These are phyloP conservation scores for Penicillium sp. DNA, from an alignment of 2,329 filamentous ascomycete genomes.

Conservation along the genomic window DNA sequence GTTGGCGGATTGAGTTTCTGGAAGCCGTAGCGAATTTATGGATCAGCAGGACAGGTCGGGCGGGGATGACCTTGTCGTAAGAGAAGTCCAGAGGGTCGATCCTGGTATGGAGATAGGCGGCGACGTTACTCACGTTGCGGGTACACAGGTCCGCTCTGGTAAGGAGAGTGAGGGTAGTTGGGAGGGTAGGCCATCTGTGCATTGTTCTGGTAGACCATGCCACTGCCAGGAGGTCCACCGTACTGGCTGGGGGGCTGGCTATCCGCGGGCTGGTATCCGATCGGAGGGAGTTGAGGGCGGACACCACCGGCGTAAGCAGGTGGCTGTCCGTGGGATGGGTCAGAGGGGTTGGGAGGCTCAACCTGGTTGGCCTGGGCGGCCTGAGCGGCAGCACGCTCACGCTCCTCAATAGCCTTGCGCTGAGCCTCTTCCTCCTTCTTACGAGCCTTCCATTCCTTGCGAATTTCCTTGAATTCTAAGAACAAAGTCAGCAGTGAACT, in stretches of 20 bases:
- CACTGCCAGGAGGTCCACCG: constrained; percentile 52
- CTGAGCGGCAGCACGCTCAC: constrained; percentile 63
- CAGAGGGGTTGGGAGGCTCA: constrained; percentile 51
- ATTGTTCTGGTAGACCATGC: constrained; percentile 49
- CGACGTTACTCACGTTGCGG: constrained; percentile 48
- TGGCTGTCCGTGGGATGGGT: constrained; percentile 44
- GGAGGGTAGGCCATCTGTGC: constrained; percentile 48
- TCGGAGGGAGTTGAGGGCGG: constrained; percentile 68
- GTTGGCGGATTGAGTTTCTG: constrained; percentile 38
- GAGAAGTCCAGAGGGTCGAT: constrained; percentile 22
- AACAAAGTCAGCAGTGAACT: constrained; percentile 21
- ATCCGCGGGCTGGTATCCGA: constrained; percentile 65
- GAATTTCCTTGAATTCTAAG: constrained; percentile 96
- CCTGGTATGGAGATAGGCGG: constrained; percentile 5
- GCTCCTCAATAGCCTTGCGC: constrained; percentile 87
- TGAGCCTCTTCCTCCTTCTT: constrained; percentile 97
- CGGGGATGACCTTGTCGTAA: constrained; percentile 14
- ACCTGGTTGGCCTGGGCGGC: constrained; percentile 42
- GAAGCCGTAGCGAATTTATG: constrained; percentile 26
- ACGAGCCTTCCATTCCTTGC: constrained; percentile 97
- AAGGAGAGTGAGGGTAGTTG: constrained; percentile 51
- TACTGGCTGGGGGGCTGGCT: constrained; percentile 60
- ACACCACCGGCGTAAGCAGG: constrained; percentile 50
- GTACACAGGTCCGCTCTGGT: constrained; percentile 51
- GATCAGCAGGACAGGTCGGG: constrained; percentile 24